Base-by-base conservation (phyloP, 352 stramenopile species). In the Globisporangium perplexum region DNA sequence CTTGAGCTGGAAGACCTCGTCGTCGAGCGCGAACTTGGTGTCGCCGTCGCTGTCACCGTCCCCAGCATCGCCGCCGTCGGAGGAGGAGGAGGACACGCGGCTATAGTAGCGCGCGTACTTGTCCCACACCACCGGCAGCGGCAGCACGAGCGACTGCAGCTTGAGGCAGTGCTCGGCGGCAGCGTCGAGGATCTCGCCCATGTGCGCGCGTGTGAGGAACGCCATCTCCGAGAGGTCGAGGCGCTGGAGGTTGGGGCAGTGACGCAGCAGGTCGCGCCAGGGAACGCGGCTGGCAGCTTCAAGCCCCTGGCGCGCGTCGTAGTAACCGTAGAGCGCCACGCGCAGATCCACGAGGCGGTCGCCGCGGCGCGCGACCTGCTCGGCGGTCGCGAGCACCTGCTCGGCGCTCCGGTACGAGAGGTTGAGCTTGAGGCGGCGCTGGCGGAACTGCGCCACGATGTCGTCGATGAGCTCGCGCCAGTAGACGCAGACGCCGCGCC, bases 211-310 rank as follows among this genome's bases (percentile, higher is more conserved):
- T 7, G 68, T 77, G 38, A 83, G 57, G 53, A 72, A 80, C 51
- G 65, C 65, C 70, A 83, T 79, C 53, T 68, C 68, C 36, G 70
- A 81, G 7, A 80, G 46, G 31, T 84, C 69, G 1, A 84, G 57
- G 0, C 71, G 67, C 55, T 78, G 66, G 12, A 84, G 60, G 36
- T 82, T 80, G 4, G 66, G 56, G 22, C 71, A 77, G 4, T 57
- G 51, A n/a, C 50, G 42, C 7, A 84, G 54, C 31, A 82, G n/a
- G 4, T 50, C 35, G 17, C 60, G 50, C 74, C 74, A 71, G 42
- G 39, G 39, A 6, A 45, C 12, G 28, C 54, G 42, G 14, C 41
- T 55, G 23, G 71, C 68, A 46, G 56, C 60, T 8, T 74, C 60
- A 2, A 68, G 48, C 7, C 59, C 66, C 4, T 65, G 23, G 33